phyloP scores from a whole-genome alignment of 306 rosid species.

The Fagus crenata region DNA sequence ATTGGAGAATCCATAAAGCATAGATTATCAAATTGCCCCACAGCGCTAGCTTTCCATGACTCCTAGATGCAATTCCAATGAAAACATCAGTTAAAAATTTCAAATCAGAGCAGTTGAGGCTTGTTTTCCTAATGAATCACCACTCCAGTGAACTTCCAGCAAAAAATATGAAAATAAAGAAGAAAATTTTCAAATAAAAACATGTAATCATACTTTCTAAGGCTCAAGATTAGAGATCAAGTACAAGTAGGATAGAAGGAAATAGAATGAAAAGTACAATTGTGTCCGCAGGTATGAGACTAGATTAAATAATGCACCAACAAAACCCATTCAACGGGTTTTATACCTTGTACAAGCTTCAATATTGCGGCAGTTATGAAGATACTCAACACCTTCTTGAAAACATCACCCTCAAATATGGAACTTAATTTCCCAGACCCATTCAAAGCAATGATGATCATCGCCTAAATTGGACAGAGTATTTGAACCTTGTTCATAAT shows the following conservation, averaged over 20 bases:
- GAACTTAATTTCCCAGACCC: constrained; percentile 65
- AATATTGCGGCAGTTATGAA: constrained; percentile 93
- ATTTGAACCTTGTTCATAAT: constrained; percentile 28
- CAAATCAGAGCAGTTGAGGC: not conserved
- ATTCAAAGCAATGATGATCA: constrained; percentile 90
- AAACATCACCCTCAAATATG: constrained; percentile 64
- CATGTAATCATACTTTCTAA: not conserved
- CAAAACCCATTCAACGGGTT: constrained; percentile 23
- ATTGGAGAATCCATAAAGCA: not conserved
- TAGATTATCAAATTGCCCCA: not conserved
- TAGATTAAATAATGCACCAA: constrained; percentile 19
- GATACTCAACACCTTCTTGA: constrained; percentile 87
- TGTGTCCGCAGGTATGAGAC: not conserved
- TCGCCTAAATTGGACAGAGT: constrained; percentile 58
- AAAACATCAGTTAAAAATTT: not conserved
- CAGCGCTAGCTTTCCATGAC: not conserved
- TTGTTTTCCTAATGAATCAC: not conserved
- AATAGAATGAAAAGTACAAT: not conserved
- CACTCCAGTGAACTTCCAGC: not conserved
- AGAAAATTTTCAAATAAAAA: not conserved
- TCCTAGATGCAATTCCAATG: constrained; percentile 1
- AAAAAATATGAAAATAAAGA: not conserved
- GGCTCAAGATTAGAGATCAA: not conserved
- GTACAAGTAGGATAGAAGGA: not conserved
- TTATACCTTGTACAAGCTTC: constrained; percentile 90